Conservation (phyloP, 495 filamentous ascomycete species). For the Sporormia fimetaria region DNA sequence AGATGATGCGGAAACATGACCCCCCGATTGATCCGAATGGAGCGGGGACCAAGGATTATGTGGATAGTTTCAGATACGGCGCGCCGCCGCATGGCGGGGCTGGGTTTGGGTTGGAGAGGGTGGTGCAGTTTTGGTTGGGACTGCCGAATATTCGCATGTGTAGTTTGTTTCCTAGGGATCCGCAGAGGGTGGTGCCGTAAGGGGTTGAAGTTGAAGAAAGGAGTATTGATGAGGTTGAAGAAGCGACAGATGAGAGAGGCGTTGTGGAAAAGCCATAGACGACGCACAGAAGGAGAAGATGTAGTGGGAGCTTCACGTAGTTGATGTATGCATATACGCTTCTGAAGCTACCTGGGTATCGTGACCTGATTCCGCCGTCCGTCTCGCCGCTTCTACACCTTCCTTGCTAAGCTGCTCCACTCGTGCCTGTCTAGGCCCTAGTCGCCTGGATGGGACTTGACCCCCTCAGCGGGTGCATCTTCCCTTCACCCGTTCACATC, state of each 20-base stretch:
- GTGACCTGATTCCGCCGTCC: too few species aligned
- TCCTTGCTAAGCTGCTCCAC: too few species aligned
- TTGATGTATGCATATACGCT: too few species aligned
- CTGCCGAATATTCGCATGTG: slow-evolving; percentile 71
- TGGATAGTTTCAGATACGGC: slow-evolving; percentile 66
- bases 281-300: background rate
- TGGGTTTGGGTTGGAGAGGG: slow-evolving; percentile 76
- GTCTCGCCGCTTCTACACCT: too few species aligned
- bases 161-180: slow-evolving; percentile 71
- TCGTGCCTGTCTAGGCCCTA: too few species aligned
- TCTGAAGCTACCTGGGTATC: too few species aligned
- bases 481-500: too few species aligned
- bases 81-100: slow-evolving; percentile 77
- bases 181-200: slow-evolving; percentile 67
- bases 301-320: too few species aligned
- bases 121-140: slow-evolving; percentile 79
- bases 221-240: too few species aligned
- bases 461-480: too few species aligned
- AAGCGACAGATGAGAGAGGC: slow-evolving; percentile 4
- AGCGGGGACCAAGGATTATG: slow-evolving; percentile 72
- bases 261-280: background rate
- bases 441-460: too few species aligned
- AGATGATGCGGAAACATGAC: slow-evolving; percentile 58
- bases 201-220: background rate
- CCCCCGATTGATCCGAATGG: slow-evolving; percentile 52